Evolutionary conservation across 2,329 filamentous ascomycete genomes (phyloP), one percentile per base, ranked within the genome.

Genomic region (Dactylonectria estremocensis): DNA sequence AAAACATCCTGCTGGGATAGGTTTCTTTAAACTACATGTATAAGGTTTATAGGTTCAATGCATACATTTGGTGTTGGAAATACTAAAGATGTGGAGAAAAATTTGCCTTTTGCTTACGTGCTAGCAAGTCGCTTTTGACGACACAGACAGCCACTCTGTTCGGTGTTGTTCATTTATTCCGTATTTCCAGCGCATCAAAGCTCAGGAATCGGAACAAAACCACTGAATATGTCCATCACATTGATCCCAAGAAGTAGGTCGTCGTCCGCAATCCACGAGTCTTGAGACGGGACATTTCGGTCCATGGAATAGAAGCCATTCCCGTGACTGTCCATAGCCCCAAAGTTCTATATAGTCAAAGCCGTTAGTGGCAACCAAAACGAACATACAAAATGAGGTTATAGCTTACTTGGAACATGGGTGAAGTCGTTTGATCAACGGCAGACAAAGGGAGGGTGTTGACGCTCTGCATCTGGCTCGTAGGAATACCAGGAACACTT

Each of bases 151-250:
- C n/a, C n/a, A n/a, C n/a, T n/a, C n/a, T n/a, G n/a, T n/a, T n/a
- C n/a, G n/a, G n/a, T n/a, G n/a, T n/a, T n/a, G n/a, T n/a, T 13
- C 9, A 4, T 7, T 1, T 16, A 7, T 50, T 28, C 7, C 5
- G 22, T 28, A 5, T 9, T 28, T 52, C 16, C 13, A 13, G 10
- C 13, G 43, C 46, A 66, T 20, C 61, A 52, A 61, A 37, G 48
- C 18, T 66, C 63, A 5, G 63, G 52, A 9, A 61, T 28, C 11
- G 63, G 63, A 6, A 61, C 22, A 14, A 64, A 66, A 22, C 56
- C 72, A 20, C 66, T 70, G 1, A 74, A 74, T 20, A 74, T 71
- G 14, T 74, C 71, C 72, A 74, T 74, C 13, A 74, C 69, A 52
- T 74, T 67, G 31, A 74, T 70, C 0, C 72, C 72, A 14, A 70